phyloP scores from a whole-genome alignment of 441 rosid species.

The Viola pubescens region DNA sequence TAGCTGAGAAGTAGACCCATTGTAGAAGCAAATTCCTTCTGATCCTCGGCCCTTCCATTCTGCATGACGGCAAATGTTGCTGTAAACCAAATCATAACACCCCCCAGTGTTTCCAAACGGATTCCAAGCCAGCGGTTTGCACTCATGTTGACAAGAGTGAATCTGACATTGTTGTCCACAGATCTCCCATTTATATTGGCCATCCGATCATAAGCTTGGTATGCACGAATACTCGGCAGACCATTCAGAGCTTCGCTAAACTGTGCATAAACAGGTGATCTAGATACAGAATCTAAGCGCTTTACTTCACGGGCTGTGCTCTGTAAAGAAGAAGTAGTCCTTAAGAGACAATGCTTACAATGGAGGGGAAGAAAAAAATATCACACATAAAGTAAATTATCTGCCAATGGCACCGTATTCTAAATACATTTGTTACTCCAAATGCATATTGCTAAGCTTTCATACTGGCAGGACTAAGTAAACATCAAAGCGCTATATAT shows the following conservation, averaged over 20 bases:
- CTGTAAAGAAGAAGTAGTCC: constrained; percentile 30
- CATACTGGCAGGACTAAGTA: too few relatives aligned
- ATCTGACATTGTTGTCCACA: constrained; percentile 82
- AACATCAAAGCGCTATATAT: too few relatives aligned
- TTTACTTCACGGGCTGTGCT: constrained; percentile 91
- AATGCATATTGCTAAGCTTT: too few relatives aligned
- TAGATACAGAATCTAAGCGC: constrained; percentile 73
- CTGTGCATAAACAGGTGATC: constrained; percentile 96
- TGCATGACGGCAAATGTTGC: constrained; percentile 94
- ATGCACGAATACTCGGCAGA: constrained; percentile 74
- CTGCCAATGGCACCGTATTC: too few relatives aligned
- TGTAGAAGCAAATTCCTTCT: constrained; percentile 71
- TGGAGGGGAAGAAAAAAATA: too few relatives aligned
- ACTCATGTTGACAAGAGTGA: constrained; percentile 63
- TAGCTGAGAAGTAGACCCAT: constrained; percentile 96
- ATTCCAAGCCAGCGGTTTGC: constrained; percentile 91
- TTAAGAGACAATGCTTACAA: neutral
- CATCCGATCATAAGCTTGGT: constrained; percentile 85
- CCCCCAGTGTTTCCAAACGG: constrained; percentile 82
- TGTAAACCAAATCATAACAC: constrained; percentile 89
- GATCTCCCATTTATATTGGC: constrained; percentile 75
- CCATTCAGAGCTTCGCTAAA: constrained; percentile 94
- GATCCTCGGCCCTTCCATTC: constrained; percentile 69
- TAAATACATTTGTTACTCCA: too few relatives aligned
- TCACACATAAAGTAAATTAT: too few relatives aligned